Evolutionary conservation across 2,329 filamentous ascomycete species (phyloP), one percentile per base, ranked within the genome.

Genomic region (Clathrospora elynae): DNA sequence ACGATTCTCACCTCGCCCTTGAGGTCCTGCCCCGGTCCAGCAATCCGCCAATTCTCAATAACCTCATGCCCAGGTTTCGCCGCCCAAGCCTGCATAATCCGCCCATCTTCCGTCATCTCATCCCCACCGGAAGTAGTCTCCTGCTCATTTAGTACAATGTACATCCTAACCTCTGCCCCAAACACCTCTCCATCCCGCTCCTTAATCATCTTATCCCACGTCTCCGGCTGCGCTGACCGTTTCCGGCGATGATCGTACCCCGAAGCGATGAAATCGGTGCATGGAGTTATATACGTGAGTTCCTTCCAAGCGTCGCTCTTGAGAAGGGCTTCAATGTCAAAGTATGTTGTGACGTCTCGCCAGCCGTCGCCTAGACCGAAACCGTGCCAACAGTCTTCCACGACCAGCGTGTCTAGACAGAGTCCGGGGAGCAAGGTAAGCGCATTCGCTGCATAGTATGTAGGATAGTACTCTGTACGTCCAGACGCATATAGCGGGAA

Each of bases 311-410:
- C 66, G 23, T 66, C 55, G 46, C 65, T 57, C 5, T 61, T 58
- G 24, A 69, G 33, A 3, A 70, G 44, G 3, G 46, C 43, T 41
- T 68, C 66, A 18, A 68, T 61, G 23, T 69, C 65, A 31, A 64
- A 59, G 23, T 69, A 69, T 3, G 66, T 69, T 2, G 60, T 65
- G 6, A 66, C 53, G 41, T 68, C 64, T 36, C 63, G 60, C 62
- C 62, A 69, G 12, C 59, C 58, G 31, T 66, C 64, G 12, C 59
- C 57, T 30, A 66, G 40, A 4, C 64, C 66, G 30, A 62, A 61
- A n/a, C 62, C 65, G 41, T 70, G 67, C 53, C 64, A 69, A 25
- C 58, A 59, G 31, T 70, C 67, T 14, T 68, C 61, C 1, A 70
- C 58, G 13, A 62, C 51, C 6, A 70, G 49, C 6, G 55, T 53